Percentiles rank a stretch among this genome's conserved stretches.
phyloP scores from a whole-genome alignment of 2,329 filamentous ascomycete genomes.

The Diaporthe australafricana region DNA sequence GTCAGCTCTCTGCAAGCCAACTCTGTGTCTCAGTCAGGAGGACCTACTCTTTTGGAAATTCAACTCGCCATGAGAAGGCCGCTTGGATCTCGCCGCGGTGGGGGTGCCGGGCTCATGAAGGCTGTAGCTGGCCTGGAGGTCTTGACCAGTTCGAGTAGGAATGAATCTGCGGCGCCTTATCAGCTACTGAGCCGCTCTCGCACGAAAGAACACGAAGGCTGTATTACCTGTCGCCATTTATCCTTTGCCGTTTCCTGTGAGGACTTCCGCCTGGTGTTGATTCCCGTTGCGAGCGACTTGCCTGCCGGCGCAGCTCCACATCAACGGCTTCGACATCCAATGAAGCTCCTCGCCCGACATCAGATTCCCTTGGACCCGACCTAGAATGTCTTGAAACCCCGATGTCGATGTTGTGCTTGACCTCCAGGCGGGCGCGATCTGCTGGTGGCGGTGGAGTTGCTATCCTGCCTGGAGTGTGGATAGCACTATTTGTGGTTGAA shows the following conservation, averaged over 20 bases:
- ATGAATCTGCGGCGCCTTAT: conserved; percentile 77
- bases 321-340: conserved; percentile 64
- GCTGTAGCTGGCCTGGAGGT: conserved; percentile 92
- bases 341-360: conserved; percentile 47
- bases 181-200: conserved; percentile 33
- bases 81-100: conserved; percentile 86
- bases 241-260: conserved; percentile 68
- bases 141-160: conserved; percentile 91
- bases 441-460: conserved; percentile 47
- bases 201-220: not conserved
- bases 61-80: conserved; percentile 87
- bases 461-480: conserved; percentile 39
- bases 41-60: conserved; percentile 91
- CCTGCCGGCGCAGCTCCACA: conserved; percentile 62
- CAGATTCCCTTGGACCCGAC: conserved; percentile 50
- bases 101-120: conserved; percentile 94
- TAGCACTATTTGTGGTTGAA: conserved; percentile 37
- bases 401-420: conserved; percentile 53
- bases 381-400: conserved; percentile 48
- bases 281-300: conserved; percentile 63
- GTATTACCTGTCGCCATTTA: conserved; percentile 71
- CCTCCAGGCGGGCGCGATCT: conserved; percentile 57
- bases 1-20: conserved; percentile 42
- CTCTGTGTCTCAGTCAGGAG: not conserved
- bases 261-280: conserved; percentile 66